A percentile compares a stretch with the other conserved stretches of the same genome.
Evolutionary conservation across 2,329 filamentous ascomycete genomes (phyloP).

Genomic region (Westerdykella aurantiaca): DNA sequence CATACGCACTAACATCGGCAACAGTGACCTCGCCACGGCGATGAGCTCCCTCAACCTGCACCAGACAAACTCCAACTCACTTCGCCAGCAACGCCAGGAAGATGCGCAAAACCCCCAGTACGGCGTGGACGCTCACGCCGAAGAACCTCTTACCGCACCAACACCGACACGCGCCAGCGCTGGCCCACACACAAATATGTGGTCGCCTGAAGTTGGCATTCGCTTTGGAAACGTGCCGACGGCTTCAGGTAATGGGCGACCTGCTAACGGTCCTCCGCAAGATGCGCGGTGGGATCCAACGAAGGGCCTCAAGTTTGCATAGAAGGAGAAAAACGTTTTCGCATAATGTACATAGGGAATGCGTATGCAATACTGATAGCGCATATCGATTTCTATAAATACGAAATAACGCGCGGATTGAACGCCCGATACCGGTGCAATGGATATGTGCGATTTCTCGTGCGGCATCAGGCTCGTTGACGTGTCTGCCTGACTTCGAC

Average conservation of each 20-base stretch:
- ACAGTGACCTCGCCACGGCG: slow-evolving; percentile 53
- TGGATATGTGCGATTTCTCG: too few relatives aligned
- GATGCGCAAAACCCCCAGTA: slow-evolving; percentile 57
- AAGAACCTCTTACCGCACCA: slow-evolving; percentile 51
- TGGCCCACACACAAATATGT: slow-evolving; percentile 51
- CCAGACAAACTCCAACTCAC: slow-evolving; percentile 36
- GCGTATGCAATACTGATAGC: too few relatives aligned
- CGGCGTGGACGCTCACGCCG: slow-evolving; percentile 42
- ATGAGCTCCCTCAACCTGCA: slow-evolving; percentile 54
- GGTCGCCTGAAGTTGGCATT: slow-evolving; percentile 77
- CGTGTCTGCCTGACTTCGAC: too few relatives aligned
- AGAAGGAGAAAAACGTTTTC: background rate
- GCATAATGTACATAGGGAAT: too few relatives aligned
- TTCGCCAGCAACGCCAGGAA: slow-evolving; percentile 42
- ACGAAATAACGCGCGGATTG: too few relatives aligned
- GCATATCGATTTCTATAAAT: too few relatives aligned
- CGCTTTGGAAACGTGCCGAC: slow-evolving; percentile 54
- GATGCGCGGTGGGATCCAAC: slow-evolving; percentile 38
- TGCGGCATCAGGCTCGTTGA: too few relatives aligned
- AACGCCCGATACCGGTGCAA: too few relatives aligned
- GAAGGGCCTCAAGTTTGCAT: slow-evolving; percentile 38
- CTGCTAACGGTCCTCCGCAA: slow-evolving; percentile 30
- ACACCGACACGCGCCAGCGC: slow-evolving; percentile 38
- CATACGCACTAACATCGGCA: slow-evolving; percentile 7
- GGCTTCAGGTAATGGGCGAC: slow-evolving; percentile 25